Conservation (phyloP, 108 stramenopile genomes). For the Seminavis robusta region DNA sequence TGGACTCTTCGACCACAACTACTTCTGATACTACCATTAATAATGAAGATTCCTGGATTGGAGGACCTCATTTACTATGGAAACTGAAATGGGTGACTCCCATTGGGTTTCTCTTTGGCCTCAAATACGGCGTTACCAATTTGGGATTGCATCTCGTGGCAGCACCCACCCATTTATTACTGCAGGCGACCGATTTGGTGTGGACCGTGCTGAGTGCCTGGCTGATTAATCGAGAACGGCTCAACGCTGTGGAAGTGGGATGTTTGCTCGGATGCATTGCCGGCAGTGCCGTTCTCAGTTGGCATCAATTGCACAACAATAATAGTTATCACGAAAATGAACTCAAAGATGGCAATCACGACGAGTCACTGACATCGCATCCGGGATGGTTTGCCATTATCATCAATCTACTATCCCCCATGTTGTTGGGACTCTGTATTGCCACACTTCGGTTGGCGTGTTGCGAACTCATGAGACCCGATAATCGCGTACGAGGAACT, state of each 20-base stretch:
- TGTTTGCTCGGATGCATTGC: slow-evolving; percentile 17
- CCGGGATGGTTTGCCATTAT: slow-evolving; percentile 11
- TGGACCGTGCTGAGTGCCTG: slow-evolving; percentile 28
- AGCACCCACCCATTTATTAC: slow-evolving; percentile 26
- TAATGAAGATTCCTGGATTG: too few relatives aligned
- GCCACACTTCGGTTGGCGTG: slow-evolving; percentile 27
- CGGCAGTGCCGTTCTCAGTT: slow-evolving; percentile 15
- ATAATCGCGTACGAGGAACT: slow-evolving; percentile 13
- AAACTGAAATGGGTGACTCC: slow-evolving; percentile 21
- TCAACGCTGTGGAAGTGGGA: slow-evolving; percentile 6
- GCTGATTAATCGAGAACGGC: too few relatives aligned
- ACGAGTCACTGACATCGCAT: slow-evolving; percentile 11
- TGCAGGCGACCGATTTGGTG: slow-evolving; percentile 33
- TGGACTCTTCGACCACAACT: too few relatives aligned
- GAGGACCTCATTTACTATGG: slow-evolving; percentile 20
- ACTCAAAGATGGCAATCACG: too few relatives aligned
- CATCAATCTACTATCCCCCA: slow-evolving; percentile 25
- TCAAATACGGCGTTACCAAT: slow-evolving; percentile 33
- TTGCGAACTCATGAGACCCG: slow-evolving; percentile 12
- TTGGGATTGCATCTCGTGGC: slow-evolving; percentile 29
- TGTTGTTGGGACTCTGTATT: slow-evolving; percentile 31
- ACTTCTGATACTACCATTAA: too few relatives aligned
- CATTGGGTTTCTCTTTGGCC: slow-evolving; percentile 27
- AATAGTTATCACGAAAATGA: too few relatives aligned
- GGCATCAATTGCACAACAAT: too few relatives aligned